A percentile compares a stretch with the other conserved stretches of the same genome.
Conservation (phyloP, 352 stramenopile species). For the Elongisporangium undulatum region DNA sequence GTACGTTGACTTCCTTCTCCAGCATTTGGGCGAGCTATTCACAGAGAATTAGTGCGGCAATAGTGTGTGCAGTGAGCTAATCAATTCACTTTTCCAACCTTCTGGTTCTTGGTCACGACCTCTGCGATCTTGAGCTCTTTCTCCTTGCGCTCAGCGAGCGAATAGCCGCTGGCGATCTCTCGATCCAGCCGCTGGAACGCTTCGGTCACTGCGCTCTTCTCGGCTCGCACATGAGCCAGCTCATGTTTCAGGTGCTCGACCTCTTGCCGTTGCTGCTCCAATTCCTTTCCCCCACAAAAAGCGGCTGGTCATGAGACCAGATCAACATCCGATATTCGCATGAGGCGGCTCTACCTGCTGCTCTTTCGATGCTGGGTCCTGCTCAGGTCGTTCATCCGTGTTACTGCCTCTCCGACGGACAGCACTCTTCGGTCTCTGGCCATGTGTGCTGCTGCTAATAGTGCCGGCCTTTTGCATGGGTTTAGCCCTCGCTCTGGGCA, state of each 20-base stretch:
- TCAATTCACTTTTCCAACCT: constrained; percentile 16
- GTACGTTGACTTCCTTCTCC: constrained; percentile 40
- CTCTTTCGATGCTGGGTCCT: constrained; percentile 6
- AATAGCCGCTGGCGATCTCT: constrained; percentile 49
- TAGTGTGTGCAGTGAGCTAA: neutral
- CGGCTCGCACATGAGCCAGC: constrained; percentile 27
- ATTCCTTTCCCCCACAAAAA: constrained; percentile 2
- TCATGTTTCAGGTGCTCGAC: constrained; percentile 27
- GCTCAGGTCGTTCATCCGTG: constrained; percentile 12
- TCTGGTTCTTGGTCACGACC: constrained; percentile 55
- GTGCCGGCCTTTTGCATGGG: neutral
- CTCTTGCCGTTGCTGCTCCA: constrained; percentile 22
- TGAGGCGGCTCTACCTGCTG: constrained; percentile 16
- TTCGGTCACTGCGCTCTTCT: constrained; percentile 36
- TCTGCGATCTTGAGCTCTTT: constrained; percentile 61
- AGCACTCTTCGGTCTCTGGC: neutral
- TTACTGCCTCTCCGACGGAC: constrained; percentile 15
- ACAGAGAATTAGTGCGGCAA: neutral
- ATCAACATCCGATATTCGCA: neutral
- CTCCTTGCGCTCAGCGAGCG: constrained; percentile 50
- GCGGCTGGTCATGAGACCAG: neutral
- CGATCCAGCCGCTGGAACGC: constrained; percentile 50
- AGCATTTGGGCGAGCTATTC: constrained; percentile 43
- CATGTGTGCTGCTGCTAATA: no score
- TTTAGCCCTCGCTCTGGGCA: neutral